Conservation (phyloP, 495 filamentous ascomycete species). For the Bacidia gigantensis region DNA sequence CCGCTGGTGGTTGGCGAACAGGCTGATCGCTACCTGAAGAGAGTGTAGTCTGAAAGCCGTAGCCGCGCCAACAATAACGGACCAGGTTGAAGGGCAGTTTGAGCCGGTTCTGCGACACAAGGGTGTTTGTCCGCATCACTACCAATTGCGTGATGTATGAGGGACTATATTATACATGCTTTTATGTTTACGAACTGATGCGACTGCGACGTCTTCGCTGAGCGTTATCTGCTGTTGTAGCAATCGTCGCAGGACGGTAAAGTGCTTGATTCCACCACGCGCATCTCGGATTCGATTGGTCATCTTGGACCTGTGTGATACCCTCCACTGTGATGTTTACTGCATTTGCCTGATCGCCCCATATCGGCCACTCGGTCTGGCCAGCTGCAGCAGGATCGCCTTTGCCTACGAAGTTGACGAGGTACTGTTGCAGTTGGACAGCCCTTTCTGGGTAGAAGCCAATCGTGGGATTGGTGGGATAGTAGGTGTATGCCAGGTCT, state of each 20-base stretch:
- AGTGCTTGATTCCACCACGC: background rate
- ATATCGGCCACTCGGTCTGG: background rate
- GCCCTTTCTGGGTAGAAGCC: conserved; percentile 1
- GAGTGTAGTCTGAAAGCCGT: background rate
- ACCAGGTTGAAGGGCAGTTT: background rate
- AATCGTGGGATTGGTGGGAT: conserved; percentile 4
- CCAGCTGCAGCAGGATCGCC: background rate
- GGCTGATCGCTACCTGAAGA: too few relatives aligned
- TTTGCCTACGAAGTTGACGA: conserved; percentile 1
- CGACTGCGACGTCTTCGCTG: background rate
- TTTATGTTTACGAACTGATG: too few relatives aligned
- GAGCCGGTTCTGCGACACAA: background rate
- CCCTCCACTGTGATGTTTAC: background rate
- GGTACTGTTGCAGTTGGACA: background rate
- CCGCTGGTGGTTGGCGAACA: too few relatives aligned
- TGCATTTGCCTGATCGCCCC: background rate
- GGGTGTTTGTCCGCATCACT: background rate
- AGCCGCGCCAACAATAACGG: background rate
- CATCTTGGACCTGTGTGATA: background rate
- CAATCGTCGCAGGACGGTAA: background rate
- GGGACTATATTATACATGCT: too few relatives aligned
- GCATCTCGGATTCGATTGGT: background rate
- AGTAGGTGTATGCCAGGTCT: conserved; percentile 12
- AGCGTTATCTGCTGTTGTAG: too few relatives aligned
- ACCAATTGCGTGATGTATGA: background rate